Evolutionary conservation across 352 stramenopile genomes (phyloP).

Genomic region (Phytophthora kernoviae): DNA sequence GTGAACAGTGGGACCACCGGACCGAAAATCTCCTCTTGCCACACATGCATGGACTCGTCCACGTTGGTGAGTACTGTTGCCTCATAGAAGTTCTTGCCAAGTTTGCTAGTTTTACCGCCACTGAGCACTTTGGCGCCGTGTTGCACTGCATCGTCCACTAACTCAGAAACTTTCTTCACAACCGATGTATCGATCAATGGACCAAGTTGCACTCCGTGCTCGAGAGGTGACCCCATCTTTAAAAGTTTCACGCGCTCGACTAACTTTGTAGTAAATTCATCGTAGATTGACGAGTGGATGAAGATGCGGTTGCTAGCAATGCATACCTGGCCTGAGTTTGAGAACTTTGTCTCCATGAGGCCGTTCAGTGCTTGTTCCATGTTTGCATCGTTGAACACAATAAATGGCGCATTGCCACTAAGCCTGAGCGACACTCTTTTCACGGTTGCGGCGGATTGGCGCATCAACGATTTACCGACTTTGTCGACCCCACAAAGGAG

Average conservation of each 20-base stretch:
- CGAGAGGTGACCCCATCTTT: slow-evolving; percentile 87
- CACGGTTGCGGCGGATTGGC: slow-evolving; percentile 70
- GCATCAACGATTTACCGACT: slow-evolving; percentile 78
- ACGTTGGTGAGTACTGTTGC: slow-evolving; percentile 93
- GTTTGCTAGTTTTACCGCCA: slow-evolving; percentile 71
- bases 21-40: slow-evolving; percentile 95
- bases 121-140: slow-evolving; percentile 87
- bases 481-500: slow-evolving; percentile 85
- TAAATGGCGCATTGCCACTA: slow-evolving; percentile 89
- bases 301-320: slow-evolving; percentile 91
- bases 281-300: slow-evolving; percentile 90
- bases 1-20: slow-evolving; percentile 91
- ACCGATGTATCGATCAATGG: slow-evolving; percentile 93
- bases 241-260: slow-evolving; percentile 66
- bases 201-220: slow-evolving; percentile 79
- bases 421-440: slow-evolving; percentile 84
- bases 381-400: slow-evolving; percentile 90
- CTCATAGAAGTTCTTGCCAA: slow-evolving; percentile 92
- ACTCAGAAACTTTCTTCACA: slow-evolving; percentile 79
- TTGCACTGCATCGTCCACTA: slow-evolving; percentile 86
- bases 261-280: slow-evolving; percentile 89
- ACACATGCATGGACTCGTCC: slow-evolving; percentile 81
- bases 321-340: slow-evolving; percentile 84
- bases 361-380: slow-evolving; percentile 77
- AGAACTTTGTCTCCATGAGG: slow-evolving; percentile 81